phyloP scores from a whole-genome alignment of 371 early-diverging fungal species.

The Mucor piriformis region DNA sequence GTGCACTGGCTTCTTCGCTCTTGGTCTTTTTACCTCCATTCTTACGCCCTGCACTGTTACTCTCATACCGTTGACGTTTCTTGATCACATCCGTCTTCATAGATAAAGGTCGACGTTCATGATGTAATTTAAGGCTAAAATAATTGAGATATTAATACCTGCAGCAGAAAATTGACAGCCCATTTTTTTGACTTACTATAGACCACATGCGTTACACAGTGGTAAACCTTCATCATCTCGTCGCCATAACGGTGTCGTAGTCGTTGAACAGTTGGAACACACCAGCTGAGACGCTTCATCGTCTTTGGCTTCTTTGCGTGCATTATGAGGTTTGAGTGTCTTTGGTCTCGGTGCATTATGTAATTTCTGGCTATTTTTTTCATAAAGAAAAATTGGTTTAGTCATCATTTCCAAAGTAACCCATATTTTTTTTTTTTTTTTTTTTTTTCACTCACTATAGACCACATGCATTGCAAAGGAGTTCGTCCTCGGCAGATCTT shows the following conservation, averaged over 20 bases:
- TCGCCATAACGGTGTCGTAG: conserved; percentile 94
- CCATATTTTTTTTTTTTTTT: not conserved
- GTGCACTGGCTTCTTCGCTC: not conserved
- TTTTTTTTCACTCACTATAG: conserved; percentile 63
- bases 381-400: too few relatives aligned
- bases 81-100: conserved; percentile 81
- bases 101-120: conserved; percentile 71
- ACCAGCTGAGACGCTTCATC: conserved; percentile 50
- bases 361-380: conserved; percentile 59
- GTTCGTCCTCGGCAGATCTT: conserved; percentile 77
- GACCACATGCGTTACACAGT: conserved; percentile 95
- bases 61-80: conserved; percentile 77
- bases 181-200: conserved; percentile 66
- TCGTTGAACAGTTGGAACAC: conserved; percentile 89
- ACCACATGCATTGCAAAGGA: conserved; percentile 96
- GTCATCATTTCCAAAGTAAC: too few relatives aligned
- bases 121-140: conserved; percentile 77
- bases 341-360: conserved; percentile 76
- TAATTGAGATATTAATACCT: not conserved
- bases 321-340: conserved; percentile 39
- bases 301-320: conserved; percentile 33
- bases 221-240: conserved; percentile 79
- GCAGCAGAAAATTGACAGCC: not conserved
- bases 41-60: conserved; percentile 21
- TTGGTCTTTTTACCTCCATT: conserved; percentile 15